Evolutionary conservation across 441 rosid genomes (phyloP), one percentile per base, ranked within the genome.

Genomic region (Erodium moschatum): DNA sequence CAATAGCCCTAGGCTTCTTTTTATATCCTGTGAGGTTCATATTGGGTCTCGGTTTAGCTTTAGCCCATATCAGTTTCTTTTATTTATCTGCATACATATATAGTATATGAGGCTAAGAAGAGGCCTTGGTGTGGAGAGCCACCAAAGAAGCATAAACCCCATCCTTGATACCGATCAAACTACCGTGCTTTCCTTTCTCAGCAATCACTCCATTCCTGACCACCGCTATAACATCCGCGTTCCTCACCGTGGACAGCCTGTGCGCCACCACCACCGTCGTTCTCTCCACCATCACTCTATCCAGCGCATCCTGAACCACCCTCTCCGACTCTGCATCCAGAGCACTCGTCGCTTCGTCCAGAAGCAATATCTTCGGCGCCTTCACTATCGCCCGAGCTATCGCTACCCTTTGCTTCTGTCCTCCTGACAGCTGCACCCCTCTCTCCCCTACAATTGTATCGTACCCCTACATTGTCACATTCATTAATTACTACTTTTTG

Each of bases 361-460:
- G 69, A 0, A 87, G 80, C 64, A 88, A 62, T 72, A 87, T 77
- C 66, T 79, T 88, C 0, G 90, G 93, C 33, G 72, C 82, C 65
- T 82, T 92, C 0, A 83, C 79, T 0, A 92, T 83, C 0, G 98
- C 97, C 1, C 96, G 80, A 0, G 90, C 90, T 33, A 88, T 87
- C 6, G 88, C 98, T 65, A 90, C 84, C 64, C 90, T 67, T 70
- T 92, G 89, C 77, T 90, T 92, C 67, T 90, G 96, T 3, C 97
- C 85, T 0, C 96, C 89, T 0, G 93, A 88, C 73, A 88, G 5
- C 5, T 89, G 95, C 15, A 80, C 76, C 63, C 97, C 97, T 72
- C 91, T 74, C 50, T 91, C 95, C 8, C 98, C 97, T 0, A 83
- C 96, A 29, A 74, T 31, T 0, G 88, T 85, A 0, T 80, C 85